A percentile compares a stretch with the other conserved stretches of the same genome.
Evolutionary conservation across 2,329 filamentous ascomycete species (phyloP).

Genomic region (Penicillium aurantiogriseum): DNA sequence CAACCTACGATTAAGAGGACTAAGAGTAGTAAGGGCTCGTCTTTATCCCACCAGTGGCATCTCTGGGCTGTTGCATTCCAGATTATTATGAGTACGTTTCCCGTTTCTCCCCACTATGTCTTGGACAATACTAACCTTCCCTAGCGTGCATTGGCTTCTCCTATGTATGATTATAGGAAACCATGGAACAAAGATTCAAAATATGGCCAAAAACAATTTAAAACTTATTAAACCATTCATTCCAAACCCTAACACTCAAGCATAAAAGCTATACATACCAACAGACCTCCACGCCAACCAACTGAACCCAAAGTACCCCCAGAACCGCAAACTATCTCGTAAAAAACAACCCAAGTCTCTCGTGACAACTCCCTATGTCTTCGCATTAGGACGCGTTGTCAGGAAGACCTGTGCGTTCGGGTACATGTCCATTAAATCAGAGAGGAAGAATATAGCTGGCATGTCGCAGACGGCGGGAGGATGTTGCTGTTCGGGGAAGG

Average conservation of each 20-base stretch:
- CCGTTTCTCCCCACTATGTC: not conserved
- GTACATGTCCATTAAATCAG: slow-evolving; percentile 14
- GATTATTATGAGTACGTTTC: not conserved
- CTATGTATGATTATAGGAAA: not conserved
- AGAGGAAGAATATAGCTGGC: slow-evolving; percentile 9
- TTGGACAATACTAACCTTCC: not conserved
- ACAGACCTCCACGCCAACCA: slow-evolving; percentile 4
- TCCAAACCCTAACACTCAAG: not conserved
- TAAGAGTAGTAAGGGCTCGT: not conserved
- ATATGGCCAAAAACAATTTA: not conserved
- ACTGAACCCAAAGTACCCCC: not conserved
- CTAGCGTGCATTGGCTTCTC: not conserved
- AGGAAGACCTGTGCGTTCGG: slow-evolving; percentile 6
- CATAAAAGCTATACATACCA: not conserved
- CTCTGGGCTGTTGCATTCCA: not conserved
- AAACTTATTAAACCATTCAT: not conserved
- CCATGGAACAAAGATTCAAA: not conserved
- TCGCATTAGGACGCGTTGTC: slow-evolving; percentile 1
- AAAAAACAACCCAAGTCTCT: slow-evolving; percentile 6
- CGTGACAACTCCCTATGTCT: slow-evolving; percentile 1
- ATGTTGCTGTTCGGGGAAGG: slow-evolving; percentile 14
- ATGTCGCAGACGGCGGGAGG: slow-evolving; percentile 8
- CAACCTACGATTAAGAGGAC: not conserved
- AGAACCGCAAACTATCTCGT: not conserved
- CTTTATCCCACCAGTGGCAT: not conserved